Evolutionary conservation across 768 basidiomycete genomes (phyloP), one percentile per base, ranked within the genome.

Genomic region (Trametes cingulata): DNA sequence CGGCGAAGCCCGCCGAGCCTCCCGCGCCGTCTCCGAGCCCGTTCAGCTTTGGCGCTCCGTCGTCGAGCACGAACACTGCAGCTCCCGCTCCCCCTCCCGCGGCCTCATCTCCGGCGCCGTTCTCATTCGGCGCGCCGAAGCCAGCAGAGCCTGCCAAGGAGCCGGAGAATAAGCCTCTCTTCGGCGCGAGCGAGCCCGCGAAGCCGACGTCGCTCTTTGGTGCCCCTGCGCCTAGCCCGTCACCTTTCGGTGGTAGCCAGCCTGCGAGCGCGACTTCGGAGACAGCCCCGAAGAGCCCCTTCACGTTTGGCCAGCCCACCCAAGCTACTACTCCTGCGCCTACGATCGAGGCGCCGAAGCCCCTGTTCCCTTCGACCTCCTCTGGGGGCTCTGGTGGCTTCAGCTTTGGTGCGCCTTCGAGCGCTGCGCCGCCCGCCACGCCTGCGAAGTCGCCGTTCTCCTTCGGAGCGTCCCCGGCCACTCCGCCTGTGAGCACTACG

Each of bases 331-430:
- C 76, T 46, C 52, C 66, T 45, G 46, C 57, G 15, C 48, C 71
- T 15, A 47, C 72, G 17, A 41, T 71, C 9, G 78, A 82, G 24
- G 66, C 75, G 0, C 70, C 79, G 0, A 82, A 83, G 65, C 72
- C 81, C 2, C 27, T 74, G 7, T 82, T 84, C 47, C 74, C 63
- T 9, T 63, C 62, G n/a, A 60, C 40, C 17, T 63, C 62, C 9
- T 25, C 56, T 6, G 62, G 76, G 33, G 49, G 69, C 47, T 67
- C 70, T 19, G 64, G 71, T 19, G 62, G 70, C 12, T 86, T 86
- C 66, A 68, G 77, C 6, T 86, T 87, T 63, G 78, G 77, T 13
- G 68, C 63, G 48, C 60, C 69, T 10, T 68, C 56, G 69, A 24
- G 65, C 61, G 65, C 65, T n/a, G 70, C 74, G 46, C 74, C 74